These are phyloP conservation scores for Isatis tinctoria DNA, from an alignment of 345 rosid genomes.

Conservation along the genomic window DNA sequence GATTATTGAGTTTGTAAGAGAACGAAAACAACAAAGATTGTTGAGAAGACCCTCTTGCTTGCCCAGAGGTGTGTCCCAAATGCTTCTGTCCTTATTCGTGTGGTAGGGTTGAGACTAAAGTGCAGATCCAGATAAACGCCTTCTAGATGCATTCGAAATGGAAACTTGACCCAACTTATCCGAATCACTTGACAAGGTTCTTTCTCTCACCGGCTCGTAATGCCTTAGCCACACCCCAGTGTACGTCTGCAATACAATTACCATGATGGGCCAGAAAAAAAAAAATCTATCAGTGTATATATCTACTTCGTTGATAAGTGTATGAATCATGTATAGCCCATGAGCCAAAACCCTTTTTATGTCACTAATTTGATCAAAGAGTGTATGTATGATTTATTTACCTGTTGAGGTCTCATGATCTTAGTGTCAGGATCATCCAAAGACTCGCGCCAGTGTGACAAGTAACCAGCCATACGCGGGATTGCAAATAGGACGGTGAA, in stretches of 20 bases:
- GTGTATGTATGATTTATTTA: constrained; percentile 7
- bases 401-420: constrained; percentile 99
- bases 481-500: constrained; percentile 93
- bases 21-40: background rate
- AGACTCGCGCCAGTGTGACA: constrained; percentile 94
- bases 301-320: background rate
- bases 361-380: background rate
- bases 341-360: background rate
- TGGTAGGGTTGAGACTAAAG: constrained; percentile 20
- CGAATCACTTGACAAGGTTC: constrained; percentile 32
- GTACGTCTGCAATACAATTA: constrained; percentile 50
- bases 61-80: constrained; percentile 8
- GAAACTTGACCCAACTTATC: constrained; percentile 68
- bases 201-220: constrained; percentile 61
- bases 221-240: constrained; percentile 86
- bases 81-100: constrained; percentile 7
- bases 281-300: background rate
- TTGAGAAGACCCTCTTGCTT: constrained; percentile 8
- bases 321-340: background rate
- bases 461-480: constrained; percentile 97
- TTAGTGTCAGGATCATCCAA: constrained; percentile 94
- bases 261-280: background rate
- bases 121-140: constrained; percentile 76
- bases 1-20: background rate
- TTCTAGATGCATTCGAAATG: constrained; percentile 77